Base-by-base conservation (phyloP, 2,329 filamentous ascomycete genomes). In the Calycina marina region DNA sequence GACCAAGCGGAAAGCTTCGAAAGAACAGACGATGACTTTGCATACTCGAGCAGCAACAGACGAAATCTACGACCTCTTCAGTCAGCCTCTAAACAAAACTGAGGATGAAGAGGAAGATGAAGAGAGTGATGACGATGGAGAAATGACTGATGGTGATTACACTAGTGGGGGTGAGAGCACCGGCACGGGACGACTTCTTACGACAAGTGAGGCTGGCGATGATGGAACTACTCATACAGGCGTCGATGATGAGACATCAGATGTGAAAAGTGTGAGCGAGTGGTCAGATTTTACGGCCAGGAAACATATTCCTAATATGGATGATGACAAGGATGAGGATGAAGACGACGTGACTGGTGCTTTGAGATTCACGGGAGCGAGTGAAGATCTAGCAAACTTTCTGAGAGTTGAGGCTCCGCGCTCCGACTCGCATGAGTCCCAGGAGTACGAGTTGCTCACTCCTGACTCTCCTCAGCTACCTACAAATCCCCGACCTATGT, bases 31-130 rank as follows among this genome's bases (percentile, higher is more conserved):
- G 2, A 94, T 98, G 86, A 98, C 90, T 1, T 72, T 98, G 43
- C 85, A 96, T 51, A 98, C 90, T 9, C 82, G 73, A 46, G 88
- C 90, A 42, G 90, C 90, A 4, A 94, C 88, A 40, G 86, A 96
- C 46, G 90, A 98, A 46, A 94, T 98, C 32, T 96, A 96, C 49
- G 85, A 85, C 36, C 83, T 98, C 29, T 98, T 96, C 58, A 96
- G 90, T 49, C 81, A 90, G 36, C 88, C 90, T 2, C 55, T 88
- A 13, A 57, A 60, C 35, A 52, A 43, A 39, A 50, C 42, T 11
- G 44, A 49, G 29, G 49, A 55, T 17, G 48, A 53, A 1, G 48
- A 57, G 11, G 56, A 56, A 16, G 54, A 57, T 15, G 69, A 69
- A 10, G 71, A 64, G 36, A 69, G 71, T 17, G 66, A 80, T 42